Conservation (phyloP, 225 moss, liverwort and hornwort species). For the Physcomitrellopsis africana region DNA sequence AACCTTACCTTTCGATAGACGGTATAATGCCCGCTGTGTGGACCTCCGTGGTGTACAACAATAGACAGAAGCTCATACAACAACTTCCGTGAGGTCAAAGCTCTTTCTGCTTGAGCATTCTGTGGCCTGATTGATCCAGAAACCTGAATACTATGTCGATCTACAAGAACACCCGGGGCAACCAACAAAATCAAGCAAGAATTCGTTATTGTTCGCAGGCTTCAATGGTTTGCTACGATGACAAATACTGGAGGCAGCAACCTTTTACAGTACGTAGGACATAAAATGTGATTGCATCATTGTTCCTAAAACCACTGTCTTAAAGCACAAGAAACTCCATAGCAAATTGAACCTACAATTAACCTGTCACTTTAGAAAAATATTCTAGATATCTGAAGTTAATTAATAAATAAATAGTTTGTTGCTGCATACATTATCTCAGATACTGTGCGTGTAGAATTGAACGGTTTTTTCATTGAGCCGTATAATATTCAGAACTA, state of each 20-base stretch:
- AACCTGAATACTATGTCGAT: constrained; percentile 36
- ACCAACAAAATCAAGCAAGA: constrained; percentile 27
- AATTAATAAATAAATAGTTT: background rate
- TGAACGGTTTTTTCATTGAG: constrained; percentile 25
- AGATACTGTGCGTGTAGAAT: constrained; percentile 18
- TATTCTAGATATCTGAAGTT: background rate
- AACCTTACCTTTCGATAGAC: constrained; percentile 81
- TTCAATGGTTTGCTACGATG: constrained; percentile 15
- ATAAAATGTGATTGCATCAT: constrained; percentile 11
- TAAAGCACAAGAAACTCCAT: constrained; percentile 28
- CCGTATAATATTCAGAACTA: constrained; percentile 21
- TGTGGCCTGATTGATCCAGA: constrained; percentile 32
- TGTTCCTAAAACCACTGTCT: constrained; percentile 18
- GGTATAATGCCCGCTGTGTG: constrained; percentile 93
- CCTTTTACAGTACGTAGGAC: background rate
- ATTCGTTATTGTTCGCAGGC: constrained; percentile 3
- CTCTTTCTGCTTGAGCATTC: constrained; percentile 31
- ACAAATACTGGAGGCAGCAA: constrained; percentile 16
- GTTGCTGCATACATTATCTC: constrained; percentile 14
- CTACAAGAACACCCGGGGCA: constrained; percentile 47
- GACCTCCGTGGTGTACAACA: constrained; percentile 88
- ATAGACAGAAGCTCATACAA: constrained; percentile 86
- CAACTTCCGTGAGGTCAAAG: constrained; percentile 56
- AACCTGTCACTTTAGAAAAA: constrained; percentile 20
- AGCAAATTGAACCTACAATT: constrained; percentile 18